Conservation (phyloP, 768 basidiomycete species). For the Mycena chlorophos region DNA sequence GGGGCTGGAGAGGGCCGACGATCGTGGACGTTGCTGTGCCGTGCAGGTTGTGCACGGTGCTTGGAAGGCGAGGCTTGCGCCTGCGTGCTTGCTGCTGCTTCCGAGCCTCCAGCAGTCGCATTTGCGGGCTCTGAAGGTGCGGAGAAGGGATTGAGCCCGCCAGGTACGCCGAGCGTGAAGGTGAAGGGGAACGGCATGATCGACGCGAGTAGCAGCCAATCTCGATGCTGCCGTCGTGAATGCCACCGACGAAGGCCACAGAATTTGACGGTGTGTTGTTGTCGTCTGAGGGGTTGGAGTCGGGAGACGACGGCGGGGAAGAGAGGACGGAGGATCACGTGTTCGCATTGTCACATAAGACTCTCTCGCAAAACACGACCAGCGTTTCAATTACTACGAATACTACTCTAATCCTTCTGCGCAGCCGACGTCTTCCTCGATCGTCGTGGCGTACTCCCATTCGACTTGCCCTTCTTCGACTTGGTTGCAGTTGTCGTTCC, state of each 20-base stretch:
- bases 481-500: background rate
- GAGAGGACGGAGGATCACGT: background rate
- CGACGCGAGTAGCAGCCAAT: too few relatives aligned
- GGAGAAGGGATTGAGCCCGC: conserved; percentile 64
- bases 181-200: conserved; percentile 68
- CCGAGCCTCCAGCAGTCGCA: too few relatives aligned
- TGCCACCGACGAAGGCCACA: background rate
- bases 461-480: background rate
- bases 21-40: conserved; percentile 21
- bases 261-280: background rate
- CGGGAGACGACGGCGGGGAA: background rate
- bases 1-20: conserved; percentile 30
- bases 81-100: conserved; percentile 14
- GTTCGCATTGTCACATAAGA: too few relatives aligned
- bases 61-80: conserved; percentile 23
- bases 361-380: too few relatives aligned
- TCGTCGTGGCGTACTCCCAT: background rate
- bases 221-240: background rate
- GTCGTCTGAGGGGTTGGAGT: background rate
- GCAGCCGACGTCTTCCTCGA: background rate
- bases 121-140: conserved; percentile 4
- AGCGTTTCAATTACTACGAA: background rate
- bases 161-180: conserved; percentile 66
- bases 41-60: conserved; percentile 20
- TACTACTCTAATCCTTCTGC: background rate